Evolutionary conservation across 2,329 filamentous ascomycete genomes (phyloP).

Genomic region (Clarireedia monteithiana): DNA sequence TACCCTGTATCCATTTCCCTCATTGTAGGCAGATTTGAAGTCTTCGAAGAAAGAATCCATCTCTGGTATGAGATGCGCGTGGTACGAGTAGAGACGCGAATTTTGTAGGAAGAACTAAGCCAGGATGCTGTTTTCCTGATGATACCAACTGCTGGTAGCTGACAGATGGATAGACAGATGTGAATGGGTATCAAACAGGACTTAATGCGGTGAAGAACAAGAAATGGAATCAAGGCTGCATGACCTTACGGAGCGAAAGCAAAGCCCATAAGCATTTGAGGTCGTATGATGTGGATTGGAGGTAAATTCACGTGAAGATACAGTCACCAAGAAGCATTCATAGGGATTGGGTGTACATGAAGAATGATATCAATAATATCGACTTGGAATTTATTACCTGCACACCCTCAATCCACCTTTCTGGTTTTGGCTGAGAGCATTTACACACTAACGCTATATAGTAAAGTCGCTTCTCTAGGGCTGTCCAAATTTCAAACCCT

Average conservation of each 20-base stretch:
- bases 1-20: conserved; percentile 62
- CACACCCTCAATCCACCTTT: background rate
- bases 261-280: background rate
- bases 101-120: background rate
- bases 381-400: background rate
- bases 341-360: background rate
- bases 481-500: conserved; percentile 8
- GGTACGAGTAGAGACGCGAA: background rate
- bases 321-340: too few relatives aligned
- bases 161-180: background rate
- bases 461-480: conserved; percentile 6
- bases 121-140: too few relatives aligned
- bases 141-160: background rate
- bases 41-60: conserved; percentile 71
- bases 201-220: background rate
- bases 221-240: background rate
- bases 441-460: conserved; percentile 8
- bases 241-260: background rate
- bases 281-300: background rate
- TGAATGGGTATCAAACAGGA: background rate
- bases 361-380: background rate
- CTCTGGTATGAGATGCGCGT: background rate
- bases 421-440: background rate
- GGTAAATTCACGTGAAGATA: background rate
- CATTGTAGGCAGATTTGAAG: conserved; percentile 61